A percentile compares a stretch with the other conserved stretches of the same genome.
Evolutionary conservation across 176 grass and related monocot genomes (phyloP).

Genomic region (Triticum urartu): DNA sequence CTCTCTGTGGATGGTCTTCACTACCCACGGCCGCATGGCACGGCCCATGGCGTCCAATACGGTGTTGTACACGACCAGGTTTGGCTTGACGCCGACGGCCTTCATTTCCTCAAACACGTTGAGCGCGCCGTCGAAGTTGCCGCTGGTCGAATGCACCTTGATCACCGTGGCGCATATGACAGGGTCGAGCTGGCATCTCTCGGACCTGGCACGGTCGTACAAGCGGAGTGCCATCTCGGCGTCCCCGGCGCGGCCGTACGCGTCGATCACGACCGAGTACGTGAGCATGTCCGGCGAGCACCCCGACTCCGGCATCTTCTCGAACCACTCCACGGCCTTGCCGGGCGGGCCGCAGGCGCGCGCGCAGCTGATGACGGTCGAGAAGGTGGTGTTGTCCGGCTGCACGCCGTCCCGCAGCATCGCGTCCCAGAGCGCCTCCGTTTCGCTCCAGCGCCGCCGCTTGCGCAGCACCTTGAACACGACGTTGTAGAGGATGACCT

Average conservation of each 20-base stretch:
- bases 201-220: constrained; percentile 67
- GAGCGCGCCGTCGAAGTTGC: constrained; percentile 78
- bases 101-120: constrained; percentile 98
- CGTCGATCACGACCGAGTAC: constrained; percentile 70
- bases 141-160: constrained; percentile 46
- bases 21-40: constrained; percentile 84
- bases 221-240: constrained; percentile 61
- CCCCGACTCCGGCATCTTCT: constrained; percentile 73
- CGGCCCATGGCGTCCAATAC: constrained; percentile 82
- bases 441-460: constrained; percentile 53
- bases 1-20: constrained; percentile 82
- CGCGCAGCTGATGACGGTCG: constrained; percentile 75
- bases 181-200: constrained; percentile 66
- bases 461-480: constrained; percentile 75
- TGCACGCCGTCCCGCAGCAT: constrained; percentile 55
- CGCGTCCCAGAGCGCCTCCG: constrained; percentile 68
- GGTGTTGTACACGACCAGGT: constrained; percentile 75
- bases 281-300: constrained; percentile 74
- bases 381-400: constrained; percentile 83
- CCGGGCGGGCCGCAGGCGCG: constrained; percentile 52
- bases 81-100: constrained; percentile 65
- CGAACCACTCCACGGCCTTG: constrained; percentile 90
- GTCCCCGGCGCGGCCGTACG: constrained; percentile 66
- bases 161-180: constrained; percentile 72
- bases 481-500: constrained; percentile 88